Conservation (phyloP, 306 rosid species). For the Herpetospermum pedunculosum region DNA sequence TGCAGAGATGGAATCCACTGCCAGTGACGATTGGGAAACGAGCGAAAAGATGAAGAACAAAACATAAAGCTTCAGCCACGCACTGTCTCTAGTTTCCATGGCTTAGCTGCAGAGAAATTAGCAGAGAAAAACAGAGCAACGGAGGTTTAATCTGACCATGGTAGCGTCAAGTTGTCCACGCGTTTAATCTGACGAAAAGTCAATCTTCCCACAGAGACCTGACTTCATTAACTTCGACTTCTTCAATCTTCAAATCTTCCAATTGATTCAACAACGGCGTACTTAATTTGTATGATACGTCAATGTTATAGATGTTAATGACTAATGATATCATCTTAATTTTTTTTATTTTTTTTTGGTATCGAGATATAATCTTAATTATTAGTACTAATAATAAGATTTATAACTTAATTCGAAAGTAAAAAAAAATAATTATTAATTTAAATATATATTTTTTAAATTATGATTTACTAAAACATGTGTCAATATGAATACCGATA, state of each 20-base stretch:
- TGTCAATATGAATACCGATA: no score
- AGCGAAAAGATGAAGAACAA: conserved; percentile 1
- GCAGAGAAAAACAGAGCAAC: neutral
- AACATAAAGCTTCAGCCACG: neutral
- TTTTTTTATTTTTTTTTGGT: no score
- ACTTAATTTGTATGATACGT: no score
- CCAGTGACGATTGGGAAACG: conserved; percentile 4
- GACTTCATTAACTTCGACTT: neutral
- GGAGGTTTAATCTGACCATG: neutral
- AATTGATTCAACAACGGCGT: neutral
- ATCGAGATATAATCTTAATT: no score
- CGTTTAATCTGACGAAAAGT: conserved; percentile 2
- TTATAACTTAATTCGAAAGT: no score
- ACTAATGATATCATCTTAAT: no score
- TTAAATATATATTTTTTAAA: no score
- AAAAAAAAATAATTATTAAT: no score
- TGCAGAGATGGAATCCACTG: conserved; percentile 18
- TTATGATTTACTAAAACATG: no score
- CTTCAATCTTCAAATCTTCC: neutral
- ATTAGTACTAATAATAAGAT: no score
- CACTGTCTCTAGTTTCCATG: conserved; percentile 11
- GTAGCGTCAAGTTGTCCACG: conserved; percentile 7
- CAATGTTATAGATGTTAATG: no score
- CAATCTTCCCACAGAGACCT: neutral
- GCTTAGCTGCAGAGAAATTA: conserved; percentile 12